phyloP scores from a whole-genome alignment of 1,284 basidiomycete genomes.

The Grifola frondosa region DNA sequence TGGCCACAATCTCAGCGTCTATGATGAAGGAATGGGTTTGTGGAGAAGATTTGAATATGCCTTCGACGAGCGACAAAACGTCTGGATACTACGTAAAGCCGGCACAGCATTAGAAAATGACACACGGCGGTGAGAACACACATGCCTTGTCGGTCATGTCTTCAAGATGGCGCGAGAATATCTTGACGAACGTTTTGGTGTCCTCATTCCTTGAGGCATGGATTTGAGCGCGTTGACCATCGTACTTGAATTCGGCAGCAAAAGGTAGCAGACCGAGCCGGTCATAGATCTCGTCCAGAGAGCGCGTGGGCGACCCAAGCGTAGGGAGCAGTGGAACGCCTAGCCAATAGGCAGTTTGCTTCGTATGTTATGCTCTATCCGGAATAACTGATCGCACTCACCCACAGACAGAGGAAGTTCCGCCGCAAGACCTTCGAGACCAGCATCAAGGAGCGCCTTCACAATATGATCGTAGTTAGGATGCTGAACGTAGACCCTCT shows the following conservation, averaged over 20 bases:
- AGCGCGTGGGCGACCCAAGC: conserved; percentile 83
- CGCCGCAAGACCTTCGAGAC: conserved; percentile 60
- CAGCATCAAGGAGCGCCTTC: conserved; percentile 59
- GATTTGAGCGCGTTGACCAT: conserved; percentile 87
- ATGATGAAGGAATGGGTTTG: conserved; percentile 74
- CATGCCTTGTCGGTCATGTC: conserved; percentile 86
- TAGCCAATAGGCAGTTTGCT: conserved; percentile 29
- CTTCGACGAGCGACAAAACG: conserved; percentile 59
- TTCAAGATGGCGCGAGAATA: conserved; percentile 90
- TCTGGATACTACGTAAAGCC: conserved; percentile 77
- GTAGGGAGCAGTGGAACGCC: conserved; percentile 72
- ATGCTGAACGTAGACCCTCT: conserved; percentile 82
- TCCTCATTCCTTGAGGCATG: conserved; percentile 57
- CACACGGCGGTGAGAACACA: conserved; percentile 10
- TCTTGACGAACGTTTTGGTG: conserved; percentile 51
- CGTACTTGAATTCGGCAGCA: conserved; percentile 93
- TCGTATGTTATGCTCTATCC: too few species aligned
- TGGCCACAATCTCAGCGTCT: conserved; percentile 88
- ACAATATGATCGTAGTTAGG: conserved; percentile 86
- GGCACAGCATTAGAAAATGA: conserved; percentile 16
- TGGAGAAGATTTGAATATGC: conserved; percentile 43
- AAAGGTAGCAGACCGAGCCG: conserved; percentile 70
- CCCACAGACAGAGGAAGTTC: conserved; percentile 77
- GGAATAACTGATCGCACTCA: conserved; percentile 34
- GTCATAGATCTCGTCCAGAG: conserved; percentile 80